Evolutionary conservation across 1,284 basidiomycete genomes (phyloP).

Genomic region (Leccinum subatratum): DNA sequence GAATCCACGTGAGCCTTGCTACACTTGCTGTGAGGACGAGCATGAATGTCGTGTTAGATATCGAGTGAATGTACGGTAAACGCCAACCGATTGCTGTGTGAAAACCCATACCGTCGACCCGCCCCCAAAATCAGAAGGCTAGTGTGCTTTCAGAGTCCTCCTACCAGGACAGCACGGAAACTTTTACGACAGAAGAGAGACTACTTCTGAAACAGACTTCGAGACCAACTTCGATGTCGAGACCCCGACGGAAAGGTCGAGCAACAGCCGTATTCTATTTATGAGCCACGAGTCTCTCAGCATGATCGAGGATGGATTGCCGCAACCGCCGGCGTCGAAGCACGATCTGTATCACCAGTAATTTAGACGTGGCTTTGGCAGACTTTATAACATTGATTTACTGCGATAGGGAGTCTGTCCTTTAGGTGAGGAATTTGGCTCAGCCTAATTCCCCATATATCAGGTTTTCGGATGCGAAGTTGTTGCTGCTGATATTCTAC

Average conservation of each 20-base stretch:
- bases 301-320: slow-evolving; percentile 14
- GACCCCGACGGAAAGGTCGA: slow-evolving; percentile 13
- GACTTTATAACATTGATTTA: slow-evolving; percentile 79
- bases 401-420: slow-evolving; percentile 56
- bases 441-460: slow-evolving; percentile 34
- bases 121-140: slow-evolving; percentile 14
- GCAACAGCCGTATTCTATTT: not conserved
- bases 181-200: slow-evolving; percentile 59
- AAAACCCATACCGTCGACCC: slow-evolving; percentile 37
- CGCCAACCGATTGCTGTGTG: slow-evolving; percentile 66
- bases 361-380: slow-evolving; percentile 86
- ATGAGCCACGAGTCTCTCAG: slow-evolving; percentile 11
- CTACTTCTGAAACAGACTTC: slow-evolving; percentile 42
- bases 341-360: slow-evolving; percentile 90
- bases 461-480: slow-evolving; percentile 58
- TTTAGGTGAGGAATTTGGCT: slow-evolving; percentile 18
- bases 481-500: slow-evolving; percentile 32
- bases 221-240: slow-evolving; percentile 68
- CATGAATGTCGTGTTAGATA: slow-evolving; percentile 52
- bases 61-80: slow-evolving; percentile 77
- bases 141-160: slow-evolving; percentile 4
- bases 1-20: slow-evolving; percentile 65
- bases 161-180: slow-evolving; percentile 30
- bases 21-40: not conserved
- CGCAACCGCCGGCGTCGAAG: slow-evolving; percentile 48